These are phyloP conservation scores for Myriosclerotinia duriaeana DNA, from an alignment of 2,329 filamentous ascomycete genomes.

Conservation along the genomic window DNA sequence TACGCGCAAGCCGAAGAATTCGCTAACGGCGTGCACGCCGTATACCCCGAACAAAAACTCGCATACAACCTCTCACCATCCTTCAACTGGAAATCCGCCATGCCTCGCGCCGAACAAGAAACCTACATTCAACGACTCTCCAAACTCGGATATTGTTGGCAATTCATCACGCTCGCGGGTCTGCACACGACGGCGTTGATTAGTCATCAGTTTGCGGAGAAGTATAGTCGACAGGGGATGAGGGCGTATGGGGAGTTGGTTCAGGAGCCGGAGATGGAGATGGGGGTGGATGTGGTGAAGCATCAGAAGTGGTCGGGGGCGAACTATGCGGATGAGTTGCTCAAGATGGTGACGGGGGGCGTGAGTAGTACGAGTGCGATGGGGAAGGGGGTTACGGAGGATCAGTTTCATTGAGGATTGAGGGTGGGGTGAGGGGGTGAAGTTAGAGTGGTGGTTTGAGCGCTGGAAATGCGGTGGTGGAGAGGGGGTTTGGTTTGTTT, in stretches of 20 bases:
- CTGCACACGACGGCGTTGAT: slow-evolving; percentile 95
- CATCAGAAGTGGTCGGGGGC: slow-evolving; percentile 99
- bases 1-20: slow-evolving; percentile 90
- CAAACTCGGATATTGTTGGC: slow-evolving; percentile 93
- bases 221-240: slow-evolving; percentile 83
- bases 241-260: slow-evolving; percentile 95
- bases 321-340: slow-evolving; percentile 87
- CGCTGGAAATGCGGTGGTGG: no score
- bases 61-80: slow-evolving; percentile 98
- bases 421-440: no score
- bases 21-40: slow-evolving; percentile 86
- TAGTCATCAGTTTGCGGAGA: slow-evolving; percentile 81
- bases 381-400: slow-evolving; percentile 96
- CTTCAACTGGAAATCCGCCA: slow-evolving; percentile 99
- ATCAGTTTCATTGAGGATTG: slow-evolving; percentile 71
- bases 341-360: slow-evolving; percentile 96
- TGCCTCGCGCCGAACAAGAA: slow-evolving; percentile 88
- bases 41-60: slow-evolving; percentile 95
- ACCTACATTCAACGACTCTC: slow-evolving; percentile 94
- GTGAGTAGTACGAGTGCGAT: slow-evolving; percentile 91
- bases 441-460: background rate
- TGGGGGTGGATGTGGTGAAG: slow-evolving; percentile 88
- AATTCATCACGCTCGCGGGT: slow-evolving; percentile 99
- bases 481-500: background rate
- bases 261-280: slow-evolving; percentile 95